These are phyloP conservation scores for Pistacia atlantica DNA, from an alignment of 345 rosid species.

Conservation along the genomic window DNA sequence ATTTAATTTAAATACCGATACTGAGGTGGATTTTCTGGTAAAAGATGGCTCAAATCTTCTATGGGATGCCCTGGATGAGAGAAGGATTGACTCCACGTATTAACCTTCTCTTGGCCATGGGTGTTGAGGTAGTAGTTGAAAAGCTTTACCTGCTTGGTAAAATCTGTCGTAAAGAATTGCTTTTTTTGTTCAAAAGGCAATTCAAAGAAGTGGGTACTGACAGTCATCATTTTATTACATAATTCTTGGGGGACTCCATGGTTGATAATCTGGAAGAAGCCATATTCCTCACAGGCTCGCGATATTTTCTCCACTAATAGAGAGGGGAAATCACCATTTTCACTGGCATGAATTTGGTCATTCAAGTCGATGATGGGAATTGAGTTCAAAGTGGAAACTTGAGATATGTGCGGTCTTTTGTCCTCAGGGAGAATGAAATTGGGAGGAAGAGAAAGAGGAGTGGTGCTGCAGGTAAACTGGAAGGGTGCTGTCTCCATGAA, in stretches of 20 bases:
- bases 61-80: slow-evolving; percentile 16
- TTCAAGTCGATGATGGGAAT: slow-evolving; percentile 26
- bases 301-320: slow-evolving; percentile 6
- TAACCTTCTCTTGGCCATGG: slow-evolving; percentile 18
- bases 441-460: background rate
- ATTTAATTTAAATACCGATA: slow-evolving; percentile 5
- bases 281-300: slow-evolving; percentile 26
- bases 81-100: slow-evolving; percentile 29
- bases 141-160: slow-evolving; percentile 19
- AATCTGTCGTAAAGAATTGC: slow-evolving; percentile 14
- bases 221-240: slow-evolving; percentile 20
- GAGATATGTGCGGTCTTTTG: slow-evolving; percentile 23
- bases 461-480: background rate
- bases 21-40: slow-evolving; percentile 22
- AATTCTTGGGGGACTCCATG: slow-evolving; percentile 18
- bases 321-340: background rate
- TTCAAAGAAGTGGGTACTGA: slow-evolving; percentile 14
- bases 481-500: slow-evolving; percentile 14
- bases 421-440: slow-evolving; percentile 23
- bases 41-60: slow-evolving; percentile 18
- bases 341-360: background rate
- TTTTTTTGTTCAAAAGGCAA: slow-evolving; percentile 19
- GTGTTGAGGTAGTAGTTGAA: slow-evolving; percentile 14
- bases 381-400: slow-evolving; percentile 10
- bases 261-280: slow-evolving; percentile 28